Base-by-base conservation (phyloP, 164 flowering plant genomes). In the Cinnamomum micranthum region DNA sequence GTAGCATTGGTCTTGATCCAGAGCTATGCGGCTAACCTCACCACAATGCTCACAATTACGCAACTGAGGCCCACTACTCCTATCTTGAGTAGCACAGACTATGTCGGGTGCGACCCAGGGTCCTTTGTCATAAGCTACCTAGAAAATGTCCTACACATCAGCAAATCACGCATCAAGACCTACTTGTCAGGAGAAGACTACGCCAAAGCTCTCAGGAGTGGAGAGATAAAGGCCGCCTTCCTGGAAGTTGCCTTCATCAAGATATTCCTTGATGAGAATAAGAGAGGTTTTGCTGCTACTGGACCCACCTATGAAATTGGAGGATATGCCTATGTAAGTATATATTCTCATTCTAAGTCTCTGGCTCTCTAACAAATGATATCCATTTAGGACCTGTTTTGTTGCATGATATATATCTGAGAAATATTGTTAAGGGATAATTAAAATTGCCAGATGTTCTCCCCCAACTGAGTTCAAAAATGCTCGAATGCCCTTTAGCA, bases 11-110 rank as follows among this genome's bases (percentile, higher is more conserved):
- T 83, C 20, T 25, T 81, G 4, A 68, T 73, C 2, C 51, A 41
- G 27, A 81, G 79, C 60, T 81, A 64, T 71, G 80, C 85, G 3
- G 86, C 81, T 0, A 80, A 78, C 67, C 76, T 85, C 0, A 76
- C 83, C 4, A 33, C 77, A n/a, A 27, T 83, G 71, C 77, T 85
- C 2, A 82, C 83, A 0, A n/a, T 73, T 2, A 14, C 65, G 35
- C 51, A 60, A 0, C 75, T 80, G 1, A 17, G 68, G 12, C 71
- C 81, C 1, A 27, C 83, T 14, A 81, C 75, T 12, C 20, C 67
- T 2, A 78, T 85, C 1, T 73, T 50, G 66, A 70, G 22, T 28
- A 73, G 12, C 6, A 67, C 63, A 23, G 77, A 71, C 12, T 35
- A 0, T 10, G 79, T 85, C 17, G 86, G 86, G 27, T 83, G 82